phyloP scores from a whole-genome alignment of 352 stramenopile genomes.

The Pelagophyceae sp. region DNA sequence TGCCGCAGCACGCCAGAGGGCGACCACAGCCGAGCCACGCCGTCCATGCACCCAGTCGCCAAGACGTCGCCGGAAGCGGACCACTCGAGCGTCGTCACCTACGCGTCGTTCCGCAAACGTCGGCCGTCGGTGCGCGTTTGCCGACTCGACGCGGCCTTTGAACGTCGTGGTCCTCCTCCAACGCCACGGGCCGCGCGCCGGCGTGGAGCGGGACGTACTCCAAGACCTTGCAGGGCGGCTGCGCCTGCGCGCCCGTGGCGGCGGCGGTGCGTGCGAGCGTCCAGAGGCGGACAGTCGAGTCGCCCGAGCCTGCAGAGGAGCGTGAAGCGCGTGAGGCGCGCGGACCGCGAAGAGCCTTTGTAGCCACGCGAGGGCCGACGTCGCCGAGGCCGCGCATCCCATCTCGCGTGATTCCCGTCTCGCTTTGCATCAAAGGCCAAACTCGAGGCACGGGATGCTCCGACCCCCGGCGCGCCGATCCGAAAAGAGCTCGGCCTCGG shows the following conservation, averaged over 20 bases:
- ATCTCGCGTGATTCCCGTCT: no score
- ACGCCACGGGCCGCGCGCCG: no score
- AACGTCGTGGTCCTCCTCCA: conserved; percentile 7
- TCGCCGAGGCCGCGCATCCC: no score
- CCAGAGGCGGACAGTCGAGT: conserved; percentile 36
- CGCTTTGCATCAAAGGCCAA: no score
- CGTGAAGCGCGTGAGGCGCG: no score
- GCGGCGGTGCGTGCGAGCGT: conserved; percentile 16
- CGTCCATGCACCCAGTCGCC: conserved; percentile 89
- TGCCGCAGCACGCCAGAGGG: conserved; percentile 52
- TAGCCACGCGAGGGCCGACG: no score
- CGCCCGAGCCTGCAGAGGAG: no score
- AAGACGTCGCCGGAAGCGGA: conserved; percentile 80
- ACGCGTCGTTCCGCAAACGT: conserved; percentile 27
- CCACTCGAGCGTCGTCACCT: conserved; percentile 96
- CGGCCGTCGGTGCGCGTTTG: no score
- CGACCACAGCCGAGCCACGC: conserved; percentile 66
- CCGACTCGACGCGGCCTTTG: background rate
- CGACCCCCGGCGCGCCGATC: background rate
- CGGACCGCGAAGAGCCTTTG: no score
- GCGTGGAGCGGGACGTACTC: background rate
- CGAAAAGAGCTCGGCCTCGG: background rate
- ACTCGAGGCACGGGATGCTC: no score
- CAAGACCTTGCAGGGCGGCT: background rate
- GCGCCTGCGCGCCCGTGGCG: background rate